phyloP scores from a whole-genome alignment of 371 early-diverging fungal genomes.

The Lichtheimia corymbifera region DNA sequence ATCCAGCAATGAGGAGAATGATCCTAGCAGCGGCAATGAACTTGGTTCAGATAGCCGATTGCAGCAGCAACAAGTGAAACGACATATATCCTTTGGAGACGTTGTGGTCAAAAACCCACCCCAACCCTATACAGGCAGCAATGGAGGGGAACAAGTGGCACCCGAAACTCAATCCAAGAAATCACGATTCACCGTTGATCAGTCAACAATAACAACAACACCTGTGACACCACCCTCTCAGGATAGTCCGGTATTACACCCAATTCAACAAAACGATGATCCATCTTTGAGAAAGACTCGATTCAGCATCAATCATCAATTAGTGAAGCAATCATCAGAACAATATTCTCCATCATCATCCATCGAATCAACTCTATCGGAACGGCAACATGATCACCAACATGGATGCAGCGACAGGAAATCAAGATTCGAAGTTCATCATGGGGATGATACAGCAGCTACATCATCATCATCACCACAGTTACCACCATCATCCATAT shows the following conservation, averaged over 20 bases:
- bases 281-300: slow-evolving; percentile 8
- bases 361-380: slow-evolving; percentile 1
- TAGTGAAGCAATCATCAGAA: not conserved
- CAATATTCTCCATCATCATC: not conserved
- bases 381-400: slow-evolving; percentile 12
- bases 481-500: not conserved
- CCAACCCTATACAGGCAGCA: slow-evolving; percentile 6
- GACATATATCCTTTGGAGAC: slow-evolving; percentile 34
- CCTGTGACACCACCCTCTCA: not conserved
- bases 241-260: slow-evolving; percentile 4
- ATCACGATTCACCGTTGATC: slow-evolving; percentile 50
- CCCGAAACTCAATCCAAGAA: slow-evolving; percentile 17
- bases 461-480: slow-evolving; percentile 10
- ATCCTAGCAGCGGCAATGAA: not conserved
- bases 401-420: slow-evolving; percentile 10
- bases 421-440: slow-evolving; percentile 19
- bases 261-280: not conserved
- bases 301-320: slow-evolving; percentile 11
- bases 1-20: slow-evolving; percentile 2
- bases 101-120: slow-evolving; percentile 28
- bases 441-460: slow-evolving; percentile 1
- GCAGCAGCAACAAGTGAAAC: slow-evolving; percentile 6
- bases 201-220: slow-evolving; percentile 18
- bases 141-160: slow-evolving; percentile 11
- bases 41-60: not conserved